A percentile compares a stretch with the other conserved stretches of the same genome.
phyloP scores from a whole-genome alignment of 1,139 yeast species.

The Yamadazyma sp. region DNA sequence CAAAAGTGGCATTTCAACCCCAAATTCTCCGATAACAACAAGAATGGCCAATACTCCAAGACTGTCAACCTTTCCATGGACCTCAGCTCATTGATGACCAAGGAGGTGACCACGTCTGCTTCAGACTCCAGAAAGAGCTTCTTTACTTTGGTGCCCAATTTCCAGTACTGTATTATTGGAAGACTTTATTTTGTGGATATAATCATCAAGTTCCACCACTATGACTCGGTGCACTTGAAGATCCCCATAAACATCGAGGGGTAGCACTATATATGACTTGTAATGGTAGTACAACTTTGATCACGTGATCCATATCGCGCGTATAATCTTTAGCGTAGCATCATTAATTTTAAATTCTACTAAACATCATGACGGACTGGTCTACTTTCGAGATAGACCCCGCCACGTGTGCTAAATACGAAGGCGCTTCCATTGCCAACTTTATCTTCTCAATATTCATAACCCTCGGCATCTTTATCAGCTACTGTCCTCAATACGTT shows the following conservation, averaged over 20 bases:
- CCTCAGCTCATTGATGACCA: constrained; percentile 23
- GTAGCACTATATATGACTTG: too few relatives aligned
- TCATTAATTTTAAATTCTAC: neutral
- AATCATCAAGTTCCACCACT: constrained; percentile 29
- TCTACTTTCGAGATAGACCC: constrained; percentile 6
- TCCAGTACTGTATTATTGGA: constrained; percentile 57
- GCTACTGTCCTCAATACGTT: constrained; percentile 76
- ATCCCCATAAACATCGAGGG: constrained; percentile 33
- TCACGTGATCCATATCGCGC: too few relatives aligned
- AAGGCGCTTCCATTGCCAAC: constrained; percentile 46
- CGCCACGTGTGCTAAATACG: constrained; percentile 39
- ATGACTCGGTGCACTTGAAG: constrained; percentile 32
- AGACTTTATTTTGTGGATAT: constrained; percentile 48
- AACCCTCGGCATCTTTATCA: constrained; percentile 67
- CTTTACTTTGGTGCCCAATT: constrained; percentile 53
- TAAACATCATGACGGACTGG: neutral
- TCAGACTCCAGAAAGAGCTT: constrained; percentile 23
- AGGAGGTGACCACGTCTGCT: constrained; percentile 9
- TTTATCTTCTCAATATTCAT: constrained; percentile 52
- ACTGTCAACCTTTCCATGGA: constrained; percentile 25
- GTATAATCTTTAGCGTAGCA: too few relatives aligned
- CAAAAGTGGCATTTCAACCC: constrained; percentile 6
- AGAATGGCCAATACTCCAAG: constrained; percentile 10
- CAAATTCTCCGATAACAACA: constrained; percentile 1
- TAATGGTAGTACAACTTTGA: too few relatives aligned